Evolutionary conservation across 495 filamentous ascomycete species (phyloP), one percentile per base, ranked within the genome.

Genomic region (Tricharina praecox): DNA sequence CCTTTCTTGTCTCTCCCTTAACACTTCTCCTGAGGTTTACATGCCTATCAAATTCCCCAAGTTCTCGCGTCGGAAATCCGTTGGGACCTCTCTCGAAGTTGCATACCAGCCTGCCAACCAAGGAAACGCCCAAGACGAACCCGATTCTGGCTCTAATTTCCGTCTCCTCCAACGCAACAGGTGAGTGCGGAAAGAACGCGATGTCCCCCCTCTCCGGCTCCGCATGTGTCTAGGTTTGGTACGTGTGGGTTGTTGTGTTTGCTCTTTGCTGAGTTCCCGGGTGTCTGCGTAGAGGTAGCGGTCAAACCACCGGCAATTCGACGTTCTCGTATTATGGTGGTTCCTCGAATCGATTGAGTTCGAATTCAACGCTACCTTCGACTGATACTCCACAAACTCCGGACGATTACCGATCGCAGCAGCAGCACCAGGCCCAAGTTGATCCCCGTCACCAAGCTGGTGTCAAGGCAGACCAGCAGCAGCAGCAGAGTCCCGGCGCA

Each of bases 21-120:
- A 8, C 40, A 11, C 34, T 4, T 9, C 34, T 26, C 13, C 19
- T 26, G 19, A 48, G 53, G 53, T n/a, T 47, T 67, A 63, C 51
- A 81, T 81, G 76, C 78, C 78, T 63, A 81, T 79, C 63, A 79
- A 78, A 66, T 67, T 80, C 47, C 74, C 74, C 44, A 81, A 77
- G 50, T 80, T 81, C 53, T 64, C 68, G 53, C 71, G 78, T 55
- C 72, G 78, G 49, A 82, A 80, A 65, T 82, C 78, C 54, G 70
- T 74, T 53, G 75, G 71, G 26, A 79, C 78, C 63, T 68, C 66
- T 41, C 62, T 80, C 28, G 78, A 79, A 47, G 75, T 58, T 35
- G 54, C 45, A 28, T 61, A 61, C 58, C 58, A 61, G 50, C 58
- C 58, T 30, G 58, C 58, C 40, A 58, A 58, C 45, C 58, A 55